Base-by-base conservation (phyloP, 306 rosid species). In the Morella rubra region DNA sequence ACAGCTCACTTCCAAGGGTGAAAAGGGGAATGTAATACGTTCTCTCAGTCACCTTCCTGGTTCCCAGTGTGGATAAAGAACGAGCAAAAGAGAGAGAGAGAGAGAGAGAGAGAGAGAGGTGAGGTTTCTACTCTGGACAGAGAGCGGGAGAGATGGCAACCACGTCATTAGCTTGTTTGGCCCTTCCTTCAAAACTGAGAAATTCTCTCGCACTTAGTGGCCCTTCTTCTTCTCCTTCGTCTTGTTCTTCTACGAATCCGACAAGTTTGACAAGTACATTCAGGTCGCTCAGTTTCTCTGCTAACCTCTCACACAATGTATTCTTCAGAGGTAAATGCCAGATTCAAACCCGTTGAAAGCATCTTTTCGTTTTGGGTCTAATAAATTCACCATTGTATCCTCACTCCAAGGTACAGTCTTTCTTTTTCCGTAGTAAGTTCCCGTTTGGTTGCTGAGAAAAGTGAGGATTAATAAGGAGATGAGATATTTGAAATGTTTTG, bases 111-210 rank as follows among this genome's bases (percentile, higher is more conserved):
- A 52, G 9, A 14, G 27, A 32, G 8, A 68, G 72, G 41, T 51
- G 52, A 50, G 65, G 7, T 13, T 12, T 69, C 19, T 32, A 32
- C 37, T 0, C 3, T 59, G 27, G 18, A 51, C 61, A 46, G 40
- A 56, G 22, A 74, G 52, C 15, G 73, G 64, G 69, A 80, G 44
- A 87, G n/a, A 84, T 87, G 90, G 91, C 97, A 77, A 83, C 96
- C 18, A 49, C 86, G 77, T 76, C 96, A 13, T 89, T 88, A 76
- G 81, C 96, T 16, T 88, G 89, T 91, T 78, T 92, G 0, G 74
- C 87, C 73, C 89, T 92, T 76, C 85, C 98, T 40, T 86, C 98
- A 69, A 87, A 90, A 82, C 70, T 85, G 76, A 60, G 75, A n/a
- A 78, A 37, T 79, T 58, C 64, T 20, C 91, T 96, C 53, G 88